Conservation (phyloP, 2,329 filamentous ascomycete genomes). For the Amesomyces nigricolor region DNA sequence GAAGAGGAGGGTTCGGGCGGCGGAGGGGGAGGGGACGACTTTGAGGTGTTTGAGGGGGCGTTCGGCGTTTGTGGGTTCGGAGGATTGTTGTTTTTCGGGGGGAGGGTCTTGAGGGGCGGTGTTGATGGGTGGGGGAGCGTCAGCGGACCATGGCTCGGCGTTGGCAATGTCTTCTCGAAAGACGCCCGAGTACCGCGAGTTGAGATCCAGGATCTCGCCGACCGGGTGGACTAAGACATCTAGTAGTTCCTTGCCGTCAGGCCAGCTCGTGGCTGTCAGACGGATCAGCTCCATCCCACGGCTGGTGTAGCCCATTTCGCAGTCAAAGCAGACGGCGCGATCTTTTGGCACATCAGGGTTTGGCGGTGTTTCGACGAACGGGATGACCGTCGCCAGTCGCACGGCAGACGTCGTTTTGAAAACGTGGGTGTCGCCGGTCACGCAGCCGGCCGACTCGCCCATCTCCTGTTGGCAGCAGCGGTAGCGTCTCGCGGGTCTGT, state of each 20-base stretch:
- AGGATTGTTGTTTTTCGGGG: constrained; percentile 11
- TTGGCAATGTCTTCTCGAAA: constrained; percentile 68
- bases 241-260: constrained; percentile 64
- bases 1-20: constrained; percentile 73
- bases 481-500: constrained; percentile 57
- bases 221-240: constrained; percentile 81
- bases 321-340: constrained; percentile 80
- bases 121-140: neutral
- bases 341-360: constrained; percentile 48
- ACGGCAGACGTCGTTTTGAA: constrained; percentile 77
- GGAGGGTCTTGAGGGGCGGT: neutral
- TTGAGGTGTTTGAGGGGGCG: constrained; percentile 44
- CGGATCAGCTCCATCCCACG: constrained; percentile 84
- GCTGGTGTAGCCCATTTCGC: constrained; percentile 95
- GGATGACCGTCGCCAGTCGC: constrained; percentile 69
- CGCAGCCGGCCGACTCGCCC: constrained; percentile 71
- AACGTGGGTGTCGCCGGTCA: constrained; percentile 66
- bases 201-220: constrained; percentile 82
- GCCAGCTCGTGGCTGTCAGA: constrained; percentile 85
- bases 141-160: constrained; percentile 51
- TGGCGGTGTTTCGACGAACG: constrained; percentile 71
- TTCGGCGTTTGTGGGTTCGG: neutral
- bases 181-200: constrained; percentile 87
- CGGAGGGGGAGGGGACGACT: constrained; percentile 69
- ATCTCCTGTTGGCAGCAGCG: constrained; percentile 73